Conservation (phyloP, 768 basidiomycete genomes). For the Agrocybe pediades region DNA sequence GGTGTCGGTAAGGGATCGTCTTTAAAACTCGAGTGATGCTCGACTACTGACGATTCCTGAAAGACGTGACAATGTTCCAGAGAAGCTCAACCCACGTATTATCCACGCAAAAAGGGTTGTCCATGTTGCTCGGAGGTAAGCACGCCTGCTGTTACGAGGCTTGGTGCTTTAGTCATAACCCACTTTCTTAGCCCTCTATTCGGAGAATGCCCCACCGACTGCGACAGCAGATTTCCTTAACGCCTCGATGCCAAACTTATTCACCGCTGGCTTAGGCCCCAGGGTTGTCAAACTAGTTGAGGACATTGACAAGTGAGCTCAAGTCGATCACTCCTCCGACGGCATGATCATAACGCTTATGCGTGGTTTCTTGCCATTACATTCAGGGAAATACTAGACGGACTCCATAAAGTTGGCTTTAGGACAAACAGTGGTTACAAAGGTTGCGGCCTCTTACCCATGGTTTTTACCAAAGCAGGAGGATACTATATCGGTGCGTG, state of each 20-base stretch:
- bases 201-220: slow-evolving; percentile 45
- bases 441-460: slow-evolving; percentile 49
- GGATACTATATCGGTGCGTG: slow-evolving; percentile 68
- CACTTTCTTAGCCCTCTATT: slow-evolving; percentile 32
- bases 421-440: slow-evolving; percentile 50
- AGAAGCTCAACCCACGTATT: slow-evolving; percentile 53
- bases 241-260: slow-evolving; percentile 43
- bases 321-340: not conserved
- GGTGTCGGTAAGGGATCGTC: not conserved
- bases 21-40: not conserved
- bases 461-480: slow-evolving; percentile 51
- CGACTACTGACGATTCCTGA: not conserved
- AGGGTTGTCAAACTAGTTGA: slow-evolving; percentile 42
- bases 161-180: not conserved
- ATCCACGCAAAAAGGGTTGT: slow-evolving; percentile 36
- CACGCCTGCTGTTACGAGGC: not conserved
- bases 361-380: not conserved
- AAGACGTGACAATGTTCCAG: slow-evolving; percentile 49
- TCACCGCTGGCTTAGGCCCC: slow-evolving; percentile 28
- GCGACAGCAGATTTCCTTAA: slow-evolving; percentile 49
- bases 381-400: slow-evolving; percentile 44
- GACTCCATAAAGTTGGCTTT: slow-evolving; percentile 60
- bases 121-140: slow-evolving; percentile 16
- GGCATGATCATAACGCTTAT: not conserved
- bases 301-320: slow-evolving; percentile 54